phyloP scores from a whole-genome alignment of 208 protist genomes.

The Crithidia bombi region DNA sequence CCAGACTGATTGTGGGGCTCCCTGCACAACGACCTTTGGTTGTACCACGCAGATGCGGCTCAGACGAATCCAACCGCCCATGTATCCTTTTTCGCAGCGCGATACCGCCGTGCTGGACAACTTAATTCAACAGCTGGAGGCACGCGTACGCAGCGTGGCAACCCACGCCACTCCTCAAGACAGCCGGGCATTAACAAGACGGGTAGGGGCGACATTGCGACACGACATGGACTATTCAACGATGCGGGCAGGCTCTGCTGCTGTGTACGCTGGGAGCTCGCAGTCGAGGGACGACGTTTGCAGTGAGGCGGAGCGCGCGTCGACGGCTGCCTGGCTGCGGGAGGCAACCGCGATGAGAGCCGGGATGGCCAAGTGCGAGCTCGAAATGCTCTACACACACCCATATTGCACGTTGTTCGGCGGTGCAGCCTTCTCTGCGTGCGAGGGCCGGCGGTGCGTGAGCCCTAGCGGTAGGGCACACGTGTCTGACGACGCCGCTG shows the following conservation, averaged over 20 bases:
- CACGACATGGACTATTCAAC: too few species aligned
- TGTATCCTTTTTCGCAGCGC: constrained; percentile 54
- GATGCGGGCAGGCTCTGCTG: too few species aligned
- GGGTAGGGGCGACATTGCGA: background rate
- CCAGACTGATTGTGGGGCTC: too few species aligned
- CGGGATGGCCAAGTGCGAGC: constrained; percentile 32
- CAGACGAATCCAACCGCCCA: constrained; percentile 8
- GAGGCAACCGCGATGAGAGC: constrained; percentile 29
- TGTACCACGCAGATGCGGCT: too few species aligned
- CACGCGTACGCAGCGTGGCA: background rate
- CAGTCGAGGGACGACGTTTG: background rate
- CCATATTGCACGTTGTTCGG: constrained; percentile 7
- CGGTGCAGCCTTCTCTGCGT: background rate
- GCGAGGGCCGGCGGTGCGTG: too few species aligned
- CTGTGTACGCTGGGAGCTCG: too few species aligned
- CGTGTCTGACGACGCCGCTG: too few species aligned
- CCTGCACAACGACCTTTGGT: background rate
- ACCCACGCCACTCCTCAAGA: too few species aligned
- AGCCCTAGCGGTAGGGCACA: too few species aligned
- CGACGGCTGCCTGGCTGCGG: constrained; percentile 19
- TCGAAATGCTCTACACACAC: constrained; percentile 39
- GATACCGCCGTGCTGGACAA: constrained; percentile 56
- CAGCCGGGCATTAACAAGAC: background rate
- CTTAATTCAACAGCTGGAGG: constrained; percentile 24
- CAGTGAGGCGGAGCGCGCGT: background rate